Base-by-base conservation (phyloP, 805 yeast genomes). In the Ogataea salicorniae region DNA sequence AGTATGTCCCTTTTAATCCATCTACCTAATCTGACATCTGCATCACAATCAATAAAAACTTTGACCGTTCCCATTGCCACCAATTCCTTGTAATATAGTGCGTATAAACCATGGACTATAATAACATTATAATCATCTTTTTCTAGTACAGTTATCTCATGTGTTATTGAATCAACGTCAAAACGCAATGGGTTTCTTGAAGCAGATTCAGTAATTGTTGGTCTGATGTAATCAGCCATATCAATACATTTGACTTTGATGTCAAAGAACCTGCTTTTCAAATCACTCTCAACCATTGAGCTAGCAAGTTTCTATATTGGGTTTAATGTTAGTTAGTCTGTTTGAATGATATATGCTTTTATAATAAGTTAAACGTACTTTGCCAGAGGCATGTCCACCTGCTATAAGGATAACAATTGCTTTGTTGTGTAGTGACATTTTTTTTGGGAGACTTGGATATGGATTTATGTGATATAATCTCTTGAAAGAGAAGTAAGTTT, bases 11-110 rank as follows among this genome's bases (percentile, higher is more conserved):
- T 53, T 46, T 72, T 69, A 41, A 87, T 83, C 85, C 94, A 80
- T 53, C 95, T 76, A n/a, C 88, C 82, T 37, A 91, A 69, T 46
- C 97, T 69, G 5, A 85, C 80, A 63, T 91, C 98, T 1, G 92
- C 81, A 64, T 91, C 97, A 51, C 89, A 77, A 54, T 87, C 94
- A 15, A 91, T 73, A 56, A 84, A 91, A 2, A 91, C 79, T 59
- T 80, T 84, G 53, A 90, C 70, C 1, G 79, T 72, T 0, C 91
- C 82, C 58, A 75, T 51, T 11, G 69, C 69, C 34, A 86, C 66
- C 11, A 91, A 63, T 17, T 69, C 70, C 40, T 69, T 67, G 61
- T 87, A 83, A 59, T 80, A 85, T 22, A 91, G 70, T 0, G 96
- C 92, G 60, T 91, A 91, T 17, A 84, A 69, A 2, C 98, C 97